These are phyloP conservation scores for Alternaria triticimaculans DNA, from an alignment of 2,329 filamentous ascomycete genomes.

Conservation along the genomic window DNA sequence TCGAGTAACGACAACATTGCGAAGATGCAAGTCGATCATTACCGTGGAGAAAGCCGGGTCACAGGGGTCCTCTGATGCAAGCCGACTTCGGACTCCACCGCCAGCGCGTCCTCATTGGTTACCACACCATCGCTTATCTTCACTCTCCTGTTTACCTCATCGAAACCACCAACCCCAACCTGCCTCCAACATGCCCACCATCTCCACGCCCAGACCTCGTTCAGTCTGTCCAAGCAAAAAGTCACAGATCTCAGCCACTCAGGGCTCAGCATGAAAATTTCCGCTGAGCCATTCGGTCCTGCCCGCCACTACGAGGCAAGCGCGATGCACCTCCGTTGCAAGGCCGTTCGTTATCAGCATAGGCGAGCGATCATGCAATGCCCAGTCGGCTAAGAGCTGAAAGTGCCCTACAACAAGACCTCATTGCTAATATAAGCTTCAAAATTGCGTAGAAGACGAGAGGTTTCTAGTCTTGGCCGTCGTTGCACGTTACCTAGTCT, in stretches of 20 bases:
- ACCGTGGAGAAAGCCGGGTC: conserved; percentile 14
- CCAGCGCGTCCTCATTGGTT: conserved; percentile 19
- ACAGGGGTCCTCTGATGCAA: background rate
- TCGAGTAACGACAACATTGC: conserved; percentile 16
- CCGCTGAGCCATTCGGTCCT: conserved; percentile 9
- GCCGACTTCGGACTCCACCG: conserved; percentile 10
- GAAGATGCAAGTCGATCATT: conserved; percentile 8
- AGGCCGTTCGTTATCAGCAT: conserved; percentile 27
- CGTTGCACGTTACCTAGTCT: conserved; percentile 4
- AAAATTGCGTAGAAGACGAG: conserved; percentile 3
- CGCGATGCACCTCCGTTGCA: background rate
- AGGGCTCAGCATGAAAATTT: conserved; percentile 5
- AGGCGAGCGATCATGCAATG: conserved; percentile 17
- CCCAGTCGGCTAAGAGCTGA: conserved; percentile 12
- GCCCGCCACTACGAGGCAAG: conserved; percentile 11
- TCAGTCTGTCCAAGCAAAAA: background rate
- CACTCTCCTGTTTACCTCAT: conserved; percentile 33
- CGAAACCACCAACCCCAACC: conserved; percentile 24
- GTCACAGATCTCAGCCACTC: conserved; percentile 15
- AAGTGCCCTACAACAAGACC: conserved; percentile 3
- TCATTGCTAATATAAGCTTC: conserved; percentile 16
- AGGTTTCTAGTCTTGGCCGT: conserved; percentile 10
- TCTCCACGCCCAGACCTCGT: conserved; percentile 26
- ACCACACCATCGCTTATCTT: conserved; percentile 26
- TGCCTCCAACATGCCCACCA: background rate